Evolutionary conservation across 805 yeast genomes (phyloP).

Genomic region (Maudiozyma saulgeensis): DNA sequence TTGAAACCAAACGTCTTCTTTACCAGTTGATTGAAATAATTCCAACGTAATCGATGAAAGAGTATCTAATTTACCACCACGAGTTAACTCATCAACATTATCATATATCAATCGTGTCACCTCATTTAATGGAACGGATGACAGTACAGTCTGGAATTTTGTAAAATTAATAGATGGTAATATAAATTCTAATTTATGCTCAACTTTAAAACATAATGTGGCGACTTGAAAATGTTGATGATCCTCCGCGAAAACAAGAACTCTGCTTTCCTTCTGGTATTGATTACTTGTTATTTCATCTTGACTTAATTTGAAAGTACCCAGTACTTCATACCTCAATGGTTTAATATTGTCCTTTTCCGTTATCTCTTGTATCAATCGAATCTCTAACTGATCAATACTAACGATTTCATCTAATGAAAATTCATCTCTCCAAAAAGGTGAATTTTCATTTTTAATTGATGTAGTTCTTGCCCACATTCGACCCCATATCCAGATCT

Average conservation of each 20-base stretch:
- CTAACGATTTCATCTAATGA: slow-evolving; percentile 46
- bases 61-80: slow-evolving; percentile 35
- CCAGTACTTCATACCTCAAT: slow-evolving; percentile 17
- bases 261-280: slow-evolving; percentile 26
- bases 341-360: background rate
- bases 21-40: slow-evolving; percentile 60
- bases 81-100: background rate
- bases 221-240: slow-evolving; percentile 41
- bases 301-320: slow-evolving; percentile 37
- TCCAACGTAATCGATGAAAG: slow-evolving; percentile 55
- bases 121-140: slow-evolving; percentile 40
- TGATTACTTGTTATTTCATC: slow-evolving; percentile 17
- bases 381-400: slow-evolving; percentile 43
- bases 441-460: slow-evolving; percentile 39
- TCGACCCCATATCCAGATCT: slow-evolving; percentile 59
- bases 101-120: slow-evolving; percentile 24
- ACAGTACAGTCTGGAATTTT: slow-evolving; percentile 52
- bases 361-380: slow-evolving; percentile 30
- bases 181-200: slow-evolving; percentile 44
- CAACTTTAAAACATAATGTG: slow-evolving; percentile 43
- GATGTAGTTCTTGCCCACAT: slow-evolving; percentile 74
- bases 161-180: slow-evolving; percentile 53
- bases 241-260: slow-evolving; percentile 37
- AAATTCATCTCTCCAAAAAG: slow-evolving; percentile 81
- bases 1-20: slow-evolving; percentile 65